Base-by-base conservation (phyloP, 495 filamentous ascomycete species). In the Gamarada debralockiae region DNA sequence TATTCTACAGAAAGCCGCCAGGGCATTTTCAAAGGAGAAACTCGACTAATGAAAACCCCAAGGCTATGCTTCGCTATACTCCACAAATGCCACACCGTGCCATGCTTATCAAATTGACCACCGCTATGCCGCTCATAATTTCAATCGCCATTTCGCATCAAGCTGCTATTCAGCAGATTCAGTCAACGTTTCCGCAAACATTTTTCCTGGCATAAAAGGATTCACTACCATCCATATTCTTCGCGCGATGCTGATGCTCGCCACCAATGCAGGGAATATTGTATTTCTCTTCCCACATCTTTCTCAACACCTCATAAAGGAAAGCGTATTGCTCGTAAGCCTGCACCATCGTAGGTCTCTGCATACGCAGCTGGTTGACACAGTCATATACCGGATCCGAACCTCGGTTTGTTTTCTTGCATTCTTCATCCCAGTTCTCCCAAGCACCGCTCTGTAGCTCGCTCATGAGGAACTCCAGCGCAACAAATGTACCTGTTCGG, bases 341-440 rank as follows among this genome's bases (percentile, higher is more conserved):
- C 68, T 97, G 93, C 3, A 99, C 95, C 95, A 97, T 99, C 66
- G 85, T 88, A 80, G 89, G 89, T 33, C 95, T 76, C 71, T 99
- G 95, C 68, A 92, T 79, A 23, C 95, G 80, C 61, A 99, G 76
- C 59, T 73, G 70, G 56, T 95, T 84, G 40, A 99, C 95, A 6
- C 84, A 65, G 46, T 84, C 78, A 39, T 56, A 61, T 9, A 89
- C 75, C 0, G 77, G 76, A 57, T 86, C 84, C 6, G 39, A 37
- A 21, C 17, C 27, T 9, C 34, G 34, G 4, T 54, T 63, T 27
- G 34, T 70, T 63, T 48, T 59, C 18, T 33, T 33, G 59, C 37
- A 64, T 10, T 29, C 27, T 29, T 29, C 27, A 48, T 62, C 52
- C 54, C 54, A 58, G 5, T 37, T 41, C 15, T 84, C 79, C 54